Base-by-base conservation (phyloP, 768 basidiomycete species). In the Amanita molliuscula region DNA sequence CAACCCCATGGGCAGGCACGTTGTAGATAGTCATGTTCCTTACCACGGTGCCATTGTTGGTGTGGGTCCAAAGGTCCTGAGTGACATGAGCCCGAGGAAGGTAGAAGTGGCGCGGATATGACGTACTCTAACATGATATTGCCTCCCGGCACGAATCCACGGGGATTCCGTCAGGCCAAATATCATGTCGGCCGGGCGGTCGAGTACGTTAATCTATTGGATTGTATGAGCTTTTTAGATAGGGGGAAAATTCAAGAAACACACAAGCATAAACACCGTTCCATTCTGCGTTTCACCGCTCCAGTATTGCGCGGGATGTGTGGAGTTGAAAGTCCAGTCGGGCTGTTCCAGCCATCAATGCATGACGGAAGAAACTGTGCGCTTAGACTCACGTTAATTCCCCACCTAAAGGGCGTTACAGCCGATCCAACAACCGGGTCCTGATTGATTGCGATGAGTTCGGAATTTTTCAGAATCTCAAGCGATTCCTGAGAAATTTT, bases 31-130 rank as follows among this genome's bases (percentile, higher is more conserved):
- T 77, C 56, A 84, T 70, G 59, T 75, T 79, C 15, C 83, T 73
- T 20, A 79, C 67, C 1, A 76, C 77, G 0, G 79, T 85, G 3
- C 81, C 82, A 55, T 83, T 85, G 56, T 82, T 67, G 18, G 81
- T 84, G 60, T 86, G 84, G 3, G 77, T 61, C 84, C 84, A 87
- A 2, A 86, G 68, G 57, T 87, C 84, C 81, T 86, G 53, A 13
- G 38, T 23, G n/a, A 18, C 13, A 35, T 50, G 42, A 31, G 10
- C 25, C 38, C n/a, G 18, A 42, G 1, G 28, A n/a, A 35, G 9
- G 11, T 16, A 37, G 29, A 16, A n/a, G 7, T 37, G 21, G 45
- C 33, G 28, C 18, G 16, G 38, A 9, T 33, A 47, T 5, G 1
- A 58, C 79, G 47, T 56, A 83, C 82, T 52, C 81, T 69, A 50